Evolutionary conservation across 306 rosid species (phyloP).

Genomic region (Pterocarpus macrocarpus): DNA sequence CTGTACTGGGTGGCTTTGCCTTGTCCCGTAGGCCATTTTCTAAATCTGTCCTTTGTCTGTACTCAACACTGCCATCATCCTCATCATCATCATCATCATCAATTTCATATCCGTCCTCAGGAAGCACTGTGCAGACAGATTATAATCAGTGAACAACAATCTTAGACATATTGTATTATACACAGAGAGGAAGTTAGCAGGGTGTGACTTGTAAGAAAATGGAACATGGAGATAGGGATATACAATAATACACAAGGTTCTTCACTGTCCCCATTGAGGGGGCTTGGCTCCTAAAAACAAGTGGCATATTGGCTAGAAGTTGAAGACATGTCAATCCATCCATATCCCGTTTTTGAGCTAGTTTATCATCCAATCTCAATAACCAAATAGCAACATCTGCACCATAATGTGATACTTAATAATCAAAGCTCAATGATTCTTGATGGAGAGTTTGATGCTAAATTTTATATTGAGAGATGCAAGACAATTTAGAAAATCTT

Average conservation of each 20-base stretch:
- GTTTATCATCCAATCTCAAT: constrained; percentile 2
- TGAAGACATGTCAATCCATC: constrained; percentile 35
- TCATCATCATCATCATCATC: neutral
- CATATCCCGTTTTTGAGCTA: constrained; percentile 25
- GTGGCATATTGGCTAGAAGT: constrained; percentile 40
- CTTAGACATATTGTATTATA: neutral
- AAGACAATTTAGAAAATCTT: too few relatives aligned
- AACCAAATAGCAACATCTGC: constrained; percentile 41
- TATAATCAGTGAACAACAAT: neutral
- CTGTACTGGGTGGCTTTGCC: neutral
- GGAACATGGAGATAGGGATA: neutral
- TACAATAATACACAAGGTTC: constrained; percentile 14
- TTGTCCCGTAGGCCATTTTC: constrained; percentile 10
- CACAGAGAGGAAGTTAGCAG: too few relatives aligned
- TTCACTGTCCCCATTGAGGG: constrained; percentile 1
- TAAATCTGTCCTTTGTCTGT: neutral
- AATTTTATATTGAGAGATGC: too few relatives aligned
- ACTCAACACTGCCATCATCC: neutral
- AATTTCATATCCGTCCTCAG: constrained; percentile 35
- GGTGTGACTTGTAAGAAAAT: neutral
- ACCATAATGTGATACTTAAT: neutral
- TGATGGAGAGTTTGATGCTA: neutral
- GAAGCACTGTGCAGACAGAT: constrained; percentile 32
- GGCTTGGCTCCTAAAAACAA: constrained; percentile 29
- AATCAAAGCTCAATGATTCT: constrained; percentile 1